Base-by-base conservation (phyloP, 495 filamentous ascomycete genomes). In the Penicilliopsis zonata region DNA sequence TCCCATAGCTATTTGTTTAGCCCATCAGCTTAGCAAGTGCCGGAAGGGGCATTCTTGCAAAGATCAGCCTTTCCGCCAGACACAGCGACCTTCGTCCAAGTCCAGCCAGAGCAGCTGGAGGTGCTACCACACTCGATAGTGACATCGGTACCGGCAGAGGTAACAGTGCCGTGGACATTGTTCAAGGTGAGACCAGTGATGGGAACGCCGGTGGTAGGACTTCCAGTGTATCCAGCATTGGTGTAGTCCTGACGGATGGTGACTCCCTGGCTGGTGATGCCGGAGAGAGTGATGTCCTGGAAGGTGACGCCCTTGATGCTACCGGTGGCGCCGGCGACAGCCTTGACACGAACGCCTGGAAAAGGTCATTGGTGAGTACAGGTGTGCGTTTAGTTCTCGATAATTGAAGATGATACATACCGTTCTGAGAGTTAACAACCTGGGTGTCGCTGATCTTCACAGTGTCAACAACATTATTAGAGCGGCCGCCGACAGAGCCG, bases 171-270 rank as follows among this genome's bases (percentile, higher is more conserved):
- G 0, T 52, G 62, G 13, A 80, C 54, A 30, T 53, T 55, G 13
- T 49, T 33, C n/a, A 81, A 34, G 9, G 63, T 73, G 7, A 81
- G 41, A 21, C 58, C 61, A 9, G 70, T 78, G 40, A 82, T 78
- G 2, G 70, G 65, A 15, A 81, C 66, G 13, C 76, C 74, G 25
- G 44, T 65, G 2, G 76, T 78, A 12, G 76, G 69, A 3, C 34
- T 69, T 10, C 74, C 74, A 18, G 68, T 76, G 2, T 65, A 72
- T 40, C 55, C 57, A 21, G 74, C 76, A 37, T 76, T 76, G 57
- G 70, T 51, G 43, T 81, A 82, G 49, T 80, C 75, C 53, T 82
- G 78, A 53, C 81, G 54, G 28, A 82, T 71, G 37, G 76, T 59
- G 30, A 82, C 70, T 28, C 76, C 78, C 44, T 80, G 74, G 16